Evolutionary conservation across 2,329 filamentous ascomycete genomes (phyloP).

Genomic region (Cladophialophora psammophila): DNA sequence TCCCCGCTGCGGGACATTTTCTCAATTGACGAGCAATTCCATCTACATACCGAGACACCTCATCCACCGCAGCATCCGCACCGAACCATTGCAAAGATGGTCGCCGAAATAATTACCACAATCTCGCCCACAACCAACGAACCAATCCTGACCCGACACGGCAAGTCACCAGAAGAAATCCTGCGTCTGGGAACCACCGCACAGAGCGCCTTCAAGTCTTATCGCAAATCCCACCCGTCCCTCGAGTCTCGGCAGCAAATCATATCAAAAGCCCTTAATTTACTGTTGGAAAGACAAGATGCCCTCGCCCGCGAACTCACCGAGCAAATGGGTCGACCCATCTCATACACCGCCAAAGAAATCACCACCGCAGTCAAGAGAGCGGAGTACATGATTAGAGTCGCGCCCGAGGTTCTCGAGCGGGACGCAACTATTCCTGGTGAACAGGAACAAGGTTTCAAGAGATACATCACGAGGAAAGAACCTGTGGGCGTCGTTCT

Average conservation of each 20-base stretch:
- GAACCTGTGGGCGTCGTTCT: slow-evolving; percentile 86
- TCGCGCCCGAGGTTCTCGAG: slow-evolving; percentile 75
- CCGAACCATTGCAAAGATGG: slow-evolving; percentile 46
- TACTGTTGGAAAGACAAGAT: slow-evolving; percentile 75
- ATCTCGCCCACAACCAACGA: slow-evolving; percentile 92
- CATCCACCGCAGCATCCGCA: background rate
- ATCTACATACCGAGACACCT: background rate
- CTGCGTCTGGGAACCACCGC: slow-evolving; percentile 74
- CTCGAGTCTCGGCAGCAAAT: slow-evolving; percentile 80
- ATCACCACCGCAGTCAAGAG: slow-evolving; percentile 84
- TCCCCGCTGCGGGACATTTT: slow-evolving; percentile 23
- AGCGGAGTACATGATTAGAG: slow-evolving; percentile 83
- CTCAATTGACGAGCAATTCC: background rate
- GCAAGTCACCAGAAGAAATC: slow-evolving; percentile 74
- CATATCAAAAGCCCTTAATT: slow-evolving; percentile 77
- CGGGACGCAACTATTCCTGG: slow-evolving; percentile 73
- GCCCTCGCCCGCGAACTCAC: slow-evolving; percentile 84
- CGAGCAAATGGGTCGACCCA: slow-evolving; percentile 93
- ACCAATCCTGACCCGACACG: slow-evolving; percentile 79
- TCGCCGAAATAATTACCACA: slow-evolving; percentile 69
- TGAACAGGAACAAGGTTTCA: slow-evolving; percentile 85
- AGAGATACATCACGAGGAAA: slow-evolving; percentile 81
- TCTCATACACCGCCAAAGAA: slow-evolving; percentile 84
- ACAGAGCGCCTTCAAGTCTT: slow-evolving; percentile 77
- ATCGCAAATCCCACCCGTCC: slow-evolving; percentile 77